Percentiles rank a stretch among this genome's conserved stretches.
phyloP scores from a whole-genome alignment of 2,329 filamentous ascomycete genomes.

The Pyrenophora teres region DNA sequence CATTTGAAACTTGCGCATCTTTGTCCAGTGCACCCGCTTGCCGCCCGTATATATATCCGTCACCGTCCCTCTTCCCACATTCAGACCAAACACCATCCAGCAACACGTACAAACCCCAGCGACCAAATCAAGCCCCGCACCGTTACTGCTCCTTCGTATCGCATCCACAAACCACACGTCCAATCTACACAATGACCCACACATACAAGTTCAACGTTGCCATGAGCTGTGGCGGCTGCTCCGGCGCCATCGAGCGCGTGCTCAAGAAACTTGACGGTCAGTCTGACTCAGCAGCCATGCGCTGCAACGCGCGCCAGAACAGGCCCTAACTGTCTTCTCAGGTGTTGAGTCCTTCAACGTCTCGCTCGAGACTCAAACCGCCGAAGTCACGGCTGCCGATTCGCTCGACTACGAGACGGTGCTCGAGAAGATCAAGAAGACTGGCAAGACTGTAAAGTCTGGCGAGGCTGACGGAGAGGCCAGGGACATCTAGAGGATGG shows the following conservation, averaged over 20 bases:
- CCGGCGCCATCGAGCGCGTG: constrained; percentile 87
- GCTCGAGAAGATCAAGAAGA: constrained; percentile 89
- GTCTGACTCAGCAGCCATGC: constrained; percentile 33
- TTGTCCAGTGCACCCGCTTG: constrained; percentile 13
- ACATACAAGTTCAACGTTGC: constrained; percentile 93
- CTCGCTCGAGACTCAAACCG: constrained; percentile 83
- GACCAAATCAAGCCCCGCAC: constrained; percentile 9
- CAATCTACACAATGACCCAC: constrained; percentile 66
- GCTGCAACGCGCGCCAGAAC: not conserved
- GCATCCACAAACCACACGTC: constrained; percentile 6
- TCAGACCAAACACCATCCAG: constrained; percentile 2
- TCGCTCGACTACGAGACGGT: constrained; percentile 78
- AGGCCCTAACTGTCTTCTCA: constrained; percentile 47
- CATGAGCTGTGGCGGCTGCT: constrained; percentile 97
- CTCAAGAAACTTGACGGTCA: constrained; percentile 89
- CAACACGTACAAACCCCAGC: constrained; percentile 2
- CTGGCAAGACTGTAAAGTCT: constrained; percentile 86
- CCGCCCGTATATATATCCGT: constrained; percentile 21
- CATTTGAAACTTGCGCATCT: constrained; percentile 42
- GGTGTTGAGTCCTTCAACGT: constrained; percentile 87
- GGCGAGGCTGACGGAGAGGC: constrained; percentile 68
- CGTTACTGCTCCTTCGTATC: constrained; percentile 3
- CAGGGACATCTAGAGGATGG: constrained; percentile 32
- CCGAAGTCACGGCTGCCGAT: constrained; percentile 72
- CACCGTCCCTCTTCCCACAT: constrained; percentile 2